A percentile compares a stretch with the other conserved stretches of the same genome.
These are phyloP conservation scores for Xylaria sp. DNA, from an alignment of 2,329 filamentous ascomycete genomes.

Conservation along the genomic window DNA sequence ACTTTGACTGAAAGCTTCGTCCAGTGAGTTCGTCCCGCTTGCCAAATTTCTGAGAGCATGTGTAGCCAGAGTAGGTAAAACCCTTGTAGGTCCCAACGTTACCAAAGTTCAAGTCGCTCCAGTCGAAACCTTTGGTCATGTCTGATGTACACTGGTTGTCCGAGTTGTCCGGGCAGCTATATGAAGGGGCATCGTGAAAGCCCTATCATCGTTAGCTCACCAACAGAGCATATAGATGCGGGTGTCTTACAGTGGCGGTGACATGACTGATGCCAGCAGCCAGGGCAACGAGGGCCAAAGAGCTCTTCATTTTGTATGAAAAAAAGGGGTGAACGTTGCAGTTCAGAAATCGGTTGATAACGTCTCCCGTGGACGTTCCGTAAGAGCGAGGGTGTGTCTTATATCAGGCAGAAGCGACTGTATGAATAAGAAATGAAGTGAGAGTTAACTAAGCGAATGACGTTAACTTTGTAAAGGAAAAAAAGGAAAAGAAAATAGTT, in stretches of 20 bases:
- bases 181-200: constrained; percentile 58
- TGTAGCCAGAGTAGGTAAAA: constrained; percentile 79
- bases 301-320: constrained; percentile 62
- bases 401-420: constrained; percentile 40
- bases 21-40: constrained; percentile 69
- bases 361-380: constrained; percentile 29
- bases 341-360: constrained; percentile 27
- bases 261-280: constrained; percentile 63
- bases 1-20: constrained; percentile 66
- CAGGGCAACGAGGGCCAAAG: constrained; percentile 60
- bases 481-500: constrained; percentile 47
- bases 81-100: constrained; percentile 74
- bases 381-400: constrained; percentile 42
- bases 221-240: background rate
- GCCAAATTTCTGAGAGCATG: constrained; percentile 68
- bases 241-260: constrained; percentile 57
- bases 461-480: constrained; percentile 57
- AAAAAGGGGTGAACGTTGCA: constrained; percentile 15
- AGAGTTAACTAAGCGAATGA: constrained; percentile 68
- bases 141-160: constrained; percentile 80
- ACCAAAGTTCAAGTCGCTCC: constrained; percentile 70
- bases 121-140: constrained; percentile 79
- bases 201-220: constrained; percentile 33
- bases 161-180: constrained; percentile 75
- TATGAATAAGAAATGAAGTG: constrained; percentile 47